Conservation (phyloP, 768 basidiomycete genomes). For the Boletus edulis region DNA sequence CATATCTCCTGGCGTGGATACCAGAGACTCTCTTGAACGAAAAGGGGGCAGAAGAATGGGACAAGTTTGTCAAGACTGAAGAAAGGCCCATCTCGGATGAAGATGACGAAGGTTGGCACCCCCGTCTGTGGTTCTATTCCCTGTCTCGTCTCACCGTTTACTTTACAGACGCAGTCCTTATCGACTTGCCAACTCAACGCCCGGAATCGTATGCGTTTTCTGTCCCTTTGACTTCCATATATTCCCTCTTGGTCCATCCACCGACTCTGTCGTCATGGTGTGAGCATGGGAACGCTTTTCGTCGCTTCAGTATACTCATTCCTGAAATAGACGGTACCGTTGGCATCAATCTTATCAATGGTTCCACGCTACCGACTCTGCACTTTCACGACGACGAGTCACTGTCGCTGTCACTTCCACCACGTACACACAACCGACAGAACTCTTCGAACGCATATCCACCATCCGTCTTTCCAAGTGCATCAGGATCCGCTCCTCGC, state of each 20-base stretch:
- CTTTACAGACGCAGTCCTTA: constrained; percentile 71
- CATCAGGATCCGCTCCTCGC: constrained; percentile 39
- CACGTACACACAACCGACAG: constrained; percentile 34
- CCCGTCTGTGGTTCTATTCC: neutral
- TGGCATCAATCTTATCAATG: constrained; percentile 84
- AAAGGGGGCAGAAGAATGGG: constrained; percentile 81
- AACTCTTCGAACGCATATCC: constrained; percentile 55
- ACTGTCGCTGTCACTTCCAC: constrained; percentile 59
- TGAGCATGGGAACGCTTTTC: constrained; percentile 32
- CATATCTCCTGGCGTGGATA: constrained; percentile 88
- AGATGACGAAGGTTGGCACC: constrained; percentile 65
- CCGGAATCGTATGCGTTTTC: constrained; percentile 95
- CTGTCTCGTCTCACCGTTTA: constrained; percentile 5
- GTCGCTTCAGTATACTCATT: neutral
- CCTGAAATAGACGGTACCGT: constrained; percentile 70
- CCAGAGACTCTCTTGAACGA: constrained; percentile 83
- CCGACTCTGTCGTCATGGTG: constrained; percentile 86
- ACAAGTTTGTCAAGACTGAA: constrained; percentile 86
- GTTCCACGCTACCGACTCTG: constrained; percentile 82
- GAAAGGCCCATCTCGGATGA: constrained; percentile 56
- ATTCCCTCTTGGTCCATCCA: constrained; percentile 82
- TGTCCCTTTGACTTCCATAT: constrained; percentile 86
- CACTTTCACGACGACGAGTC: constrained; percentile 99
- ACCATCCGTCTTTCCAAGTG: constrained; percentile 53
- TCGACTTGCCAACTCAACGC: constrained; percentile 77